A percentile compares a stretch with the other conserved stretches of the same genome.
These are phyloP conservation scores for Tetrastigma voinierianum DNA, from an alignment of 164 flowering plant species.

Conservation along the genomic window DNA sequence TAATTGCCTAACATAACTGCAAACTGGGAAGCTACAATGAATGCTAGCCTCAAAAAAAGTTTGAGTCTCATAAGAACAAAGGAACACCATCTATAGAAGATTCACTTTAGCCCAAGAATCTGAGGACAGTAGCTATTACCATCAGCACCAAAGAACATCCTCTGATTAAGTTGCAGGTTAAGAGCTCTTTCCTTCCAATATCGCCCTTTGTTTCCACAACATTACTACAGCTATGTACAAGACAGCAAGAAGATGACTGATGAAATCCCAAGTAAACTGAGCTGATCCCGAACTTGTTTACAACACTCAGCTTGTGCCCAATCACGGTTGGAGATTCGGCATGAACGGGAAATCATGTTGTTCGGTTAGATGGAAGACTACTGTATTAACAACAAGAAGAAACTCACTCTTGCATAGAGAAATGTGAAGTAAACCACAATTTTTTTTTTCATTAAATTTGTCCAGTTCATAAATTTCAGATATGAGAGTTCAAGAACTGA, in stretches of 20 bases:
- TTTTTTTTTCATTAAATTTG: too few species aligned
- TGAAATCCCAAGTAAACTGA: constrained; percentile 82
- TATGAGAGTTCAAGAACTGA: too few species aligned
- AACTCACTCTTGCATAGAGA: too few species aligned
- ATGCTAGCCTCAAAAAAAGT: too few species aligned
- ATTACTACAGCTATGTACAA: constrained; percentile 80
- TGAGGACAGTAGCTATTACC: background rate
- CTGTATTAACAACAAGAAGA: too few species aligned
- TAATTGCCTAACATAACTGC: too few species aligned
- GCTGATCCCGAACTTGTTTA: constrained; percentile 89
- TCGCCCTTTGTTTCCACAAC: constrained; percentile 95
- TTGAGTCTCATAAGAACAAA: too few species aligned
- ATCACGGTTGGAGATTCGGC: constrained; percentile 83
- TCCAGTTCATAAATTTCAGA: too few species aligned
- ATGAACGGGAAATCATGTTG: background rate
- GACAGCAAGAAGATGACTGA: constrained; percentile 68
- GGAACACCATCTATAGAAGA: too few species aligned
- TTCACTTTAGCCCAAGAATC: background rate
- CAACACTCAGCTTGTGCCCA: constrained; percentile 92
- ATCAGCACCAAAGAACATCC: background rate
- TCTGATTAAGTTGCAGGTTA: constrained; percentile 45
- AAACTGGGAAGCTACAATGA: too few species aligned
- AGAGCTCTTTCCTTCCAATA: constrained; percentile 90
- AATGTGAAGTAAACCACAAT: too few species aligned
- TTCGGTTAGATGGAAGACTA: background rate